These are phyloP conservation scores for Xylariomycetidae sp. DNA, from an alignment of 2,329 filamentous ascomycete species.

Conservation along the genomic window DNA sequence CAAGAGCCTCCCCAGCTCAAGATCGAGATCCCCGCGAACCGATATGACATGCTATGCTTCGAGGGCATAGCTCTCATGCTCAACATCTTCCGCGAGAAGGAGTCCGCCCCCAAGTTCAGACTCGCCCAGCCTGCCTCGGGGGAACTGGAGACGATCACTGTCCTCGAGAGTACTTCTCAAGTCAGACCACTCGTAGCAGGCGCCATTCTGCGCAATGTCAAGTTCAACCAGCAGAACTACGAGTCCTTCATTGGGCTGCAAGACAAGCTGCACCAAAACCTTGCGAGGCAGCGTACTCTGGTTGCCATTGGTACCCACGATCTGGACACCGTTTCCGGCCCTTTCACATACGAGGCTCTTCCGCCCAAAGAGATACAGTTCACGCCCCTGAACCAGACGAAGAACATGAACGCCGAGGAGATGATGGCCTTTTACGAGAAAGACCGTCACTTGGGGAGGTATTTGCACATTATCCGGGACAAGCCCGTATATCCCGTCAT, in stretches of 20 bases:
- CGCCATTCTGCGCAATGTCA: slow-evolving; percentile 83
- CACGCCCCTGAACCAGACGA: slow-evolving; percentile 80
- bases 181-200: slow-evolving; percentile 86
- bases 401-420: slow-evolving; percentile 79
- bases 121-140: slow-evolving; percentile 66
- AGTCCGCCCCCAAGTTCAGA: slow-evolving; percentile 71
- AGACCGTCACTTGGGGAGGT: slow-evolving; percentile 86
- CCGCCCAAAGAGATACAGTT: slow-evolving; percentile 91
- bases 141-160: slow-evolving; percentile 73
- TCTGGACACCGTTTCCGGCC: slow-evolving; percentile 84
- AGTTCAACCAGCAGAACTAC: slow-evolving; percentile 85
- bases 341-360: slow-evolving; percentile 93
- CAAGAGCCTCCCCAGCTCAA: slow-evolving; percentile 72
- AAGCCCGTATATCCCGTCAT: slow-evolving; percentile 94
- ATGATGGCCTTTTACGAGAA: slow-evolving; percentile 94
- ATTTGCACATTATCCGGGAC: slow-evolving; percentile 89
- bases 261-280: slow-evolving; percentile 95
- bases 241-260: slow-evolving; percentile 97
- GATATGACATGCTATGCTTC: slow-evolving; percentile 86
- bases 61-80: slow-evolving; percentile 15
- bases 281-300: slow-evolving; percentile 85
- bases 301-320: slow-evolving; percentile 98
- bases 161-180: slow-evolving; percentile 66
- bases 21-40: slow-evolving; percentile 96
- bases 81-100: slow-evolving; percentile 60